These are phyloP conservation scores for Podaxis carcinomalis DNA, from an alignment of 768 basidiomycete genomes.

Conservation along the genomic window DNA sequence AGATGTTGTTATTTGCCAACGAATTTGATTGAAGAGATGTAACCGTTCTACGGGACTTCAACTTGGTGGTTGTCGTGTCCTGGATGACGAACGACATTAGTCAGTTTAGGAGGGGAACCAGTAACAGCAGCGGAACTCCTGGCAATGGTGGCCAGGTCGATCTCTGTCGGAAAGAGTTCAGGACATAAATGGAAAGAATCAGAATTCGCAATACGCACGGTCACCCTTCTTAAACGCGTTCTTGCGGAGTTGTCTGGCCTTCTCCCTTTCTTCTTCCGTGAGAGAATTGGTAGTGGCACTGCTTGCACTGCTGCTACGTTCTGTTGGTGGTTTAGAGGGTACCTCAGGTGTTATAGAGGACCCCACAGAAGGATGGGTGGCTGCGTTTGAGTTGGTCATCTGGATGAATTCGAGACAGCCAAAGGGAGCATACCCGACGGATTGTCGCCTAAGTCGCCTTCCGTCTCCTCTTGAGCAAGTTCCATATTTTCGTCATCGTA, in stretches of 20 bases:
- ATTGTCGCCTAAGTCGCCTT: conserved; percentile 5
- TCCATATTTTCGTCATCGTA: conserved; percentile 53
- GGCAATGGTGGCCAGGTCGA: conserved; percentile 76
- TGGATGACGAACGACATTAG: not conserved
- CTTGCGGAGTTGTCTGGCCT: conserved; percentile 67
- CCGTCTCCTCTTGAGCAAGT: conserved; percentile 30
- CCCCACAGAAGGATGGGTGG: not conserved
- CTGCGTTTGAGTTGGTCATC: not conserved
- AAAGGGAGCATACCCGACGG: not conserved
- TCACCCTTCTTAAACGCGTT: conserved; percentile 67
- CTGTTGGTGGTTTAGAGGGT: conserved; percentile 12
- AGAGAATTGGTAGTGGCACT: conserved; percentile 17
- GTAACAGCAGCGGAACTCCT: conserved; percentile 75
- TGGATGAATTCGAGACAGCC: not conserved
- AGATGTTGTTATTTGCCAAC: not conserved
- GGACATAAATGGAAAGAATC: not conserved
- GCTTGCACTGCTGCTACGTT: conserved; percentile 34
- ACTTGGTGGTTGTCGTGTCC: not conserved
- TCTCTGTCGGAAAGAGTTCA: conserved; percentile 20
- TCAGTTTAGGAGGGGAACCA: conserved; percentile 37
- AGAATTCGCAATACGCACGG: conserved; percentile 28
- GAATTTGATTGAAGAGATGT: not conserved
- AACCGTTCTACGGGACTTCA: not conserved
- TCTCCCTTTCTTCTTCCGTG: conserved; percentile 61
- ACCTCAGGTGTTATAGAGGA: not conserved